phyloP scores from a whole-genome alignment of 495 filamentous ascomycete genomes.

The Aspergillus nidulans region DNA sequence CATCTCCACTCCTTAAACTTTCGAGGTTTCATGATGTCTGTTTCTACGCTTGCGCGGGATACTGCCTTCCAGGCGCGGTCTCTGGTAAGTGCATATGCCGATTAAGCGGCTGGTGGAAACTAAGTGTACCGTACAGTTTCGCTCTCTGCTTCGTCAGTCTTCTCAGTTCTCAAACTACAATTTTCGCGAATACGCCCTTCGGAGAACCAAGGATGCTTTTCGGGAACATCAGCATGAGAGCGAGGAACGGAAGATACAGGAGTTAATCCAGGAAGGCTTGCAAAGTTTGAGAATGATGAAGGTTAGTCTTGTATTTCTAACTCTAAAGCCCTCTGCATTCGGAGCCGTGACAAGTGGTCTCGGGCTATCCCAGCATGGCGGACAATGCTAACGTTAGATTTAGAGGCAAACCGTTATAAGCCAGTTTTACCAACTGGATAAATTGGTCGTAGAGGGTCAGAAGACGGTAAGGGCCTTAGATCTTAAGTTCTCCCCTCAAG shows the following conservation, averaged over 20 bases:
- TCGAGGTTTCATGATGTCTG: conserved; percentile 36
- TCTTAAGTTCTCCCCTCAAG: background rate
- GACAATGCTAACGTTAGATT: conserved; percentile 16
- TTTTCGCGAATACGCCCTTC: conserved; percentile 92
- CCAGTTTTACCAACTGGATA: conserved; percentile 90
- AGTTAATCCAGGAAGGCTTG: conserved; percentile 82
- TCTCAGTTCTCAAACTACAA: conserved; percentile 90
- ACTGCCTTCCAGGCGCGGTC: conserved; percentile 68
- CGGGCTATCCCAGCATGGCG: background rate
- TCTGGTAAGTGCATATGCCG: conserved; percentile 48
- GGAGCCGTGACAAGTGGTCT: background rate
- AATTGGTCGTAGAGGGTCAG: conserved; percentile 89
- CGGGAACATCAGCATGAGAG: conserved; percentile 64
- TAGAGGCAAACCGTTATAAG: conserved; percentile 94
- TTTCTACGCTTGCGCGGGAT: conserved; percentile 53
- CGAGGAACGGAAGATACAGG: conserved; percentile 76
- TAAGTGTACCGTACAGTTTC: conserved; percentile 58
- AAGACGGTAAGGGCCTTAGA: conserved; percentile 45
- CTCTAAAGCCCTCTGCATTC: background rate
- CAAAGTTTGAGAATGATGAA: conserved; percentile 87
- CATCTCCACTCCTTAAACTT: conserved; percentile 34
- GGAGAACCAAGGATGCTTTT: conserved; percentile 85
- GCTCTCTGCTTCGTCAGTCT: conserved; percentile 82
- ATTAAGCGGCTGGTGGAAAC: background rate
- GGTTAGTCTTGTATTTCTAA: conserved; percentile 50